Percentiles rank a stretch among this genome's conserved stretches.
Evolutionary conservation across 2,329 filamentous ascomycete genomes (phyloP).

Genomic region (Fusarium annulatum): DNA sequence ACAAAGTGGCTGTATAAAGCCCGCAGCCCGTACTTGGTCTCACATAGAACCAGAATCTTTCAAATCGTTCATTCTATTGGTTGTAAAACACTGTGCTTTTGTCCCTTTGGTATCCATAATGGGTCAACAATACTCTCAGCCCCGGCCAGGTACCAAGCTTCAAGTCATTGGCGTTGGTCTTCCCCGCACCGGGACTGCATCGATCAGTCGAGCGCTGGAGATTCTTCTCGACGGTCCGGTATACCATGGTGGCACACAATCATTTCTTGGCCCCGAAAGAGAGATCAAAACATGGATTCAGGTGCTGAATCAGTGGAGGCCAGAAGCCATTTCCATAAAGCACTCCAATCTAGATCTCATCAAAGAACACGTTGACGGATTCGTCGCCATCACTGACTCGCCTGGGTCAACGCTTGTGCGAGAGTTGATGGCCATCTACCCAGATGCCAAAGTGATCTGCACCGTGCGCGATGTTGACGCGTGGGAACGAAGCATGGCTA

Average conservation of each 20-base stretch:
- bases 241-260: not conserved
- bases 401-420: not conserved
- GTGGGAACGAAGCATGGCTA: not conserved
- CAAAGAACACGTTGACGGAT: not conserved
- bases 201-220: not conserved
- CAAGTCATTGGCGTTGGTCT: not conserved
- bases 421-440: not conserved
- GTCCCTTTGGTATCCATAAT: fast-evolving
- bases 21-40: not conserved
- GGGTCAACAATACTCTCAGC: not conserved
- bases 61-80: not conserved
- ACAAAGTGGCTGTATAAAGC: not conserved
- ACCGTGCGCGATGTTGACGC: not conserved
- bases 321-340: not conserved
- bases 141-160: not conserved
- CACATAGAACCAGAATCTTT: no score
- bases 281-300: not conserved
- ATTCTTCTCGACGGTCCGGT: not conserved
- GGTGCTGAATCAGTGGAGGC: not conserved
- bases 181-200: not conserved
- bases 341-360: not conserved
- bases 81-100: fast-evolving
- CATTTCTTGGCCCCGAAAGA: fast-evolving
- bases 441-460: not conserved
- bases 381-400: not conserved